Percentiles rank a stretch among this genome's conserved stretches.
Conservation (phyloP, 2,329 filamentous ascomycete species). For the Sporothrix brasiliensis region DNA sequence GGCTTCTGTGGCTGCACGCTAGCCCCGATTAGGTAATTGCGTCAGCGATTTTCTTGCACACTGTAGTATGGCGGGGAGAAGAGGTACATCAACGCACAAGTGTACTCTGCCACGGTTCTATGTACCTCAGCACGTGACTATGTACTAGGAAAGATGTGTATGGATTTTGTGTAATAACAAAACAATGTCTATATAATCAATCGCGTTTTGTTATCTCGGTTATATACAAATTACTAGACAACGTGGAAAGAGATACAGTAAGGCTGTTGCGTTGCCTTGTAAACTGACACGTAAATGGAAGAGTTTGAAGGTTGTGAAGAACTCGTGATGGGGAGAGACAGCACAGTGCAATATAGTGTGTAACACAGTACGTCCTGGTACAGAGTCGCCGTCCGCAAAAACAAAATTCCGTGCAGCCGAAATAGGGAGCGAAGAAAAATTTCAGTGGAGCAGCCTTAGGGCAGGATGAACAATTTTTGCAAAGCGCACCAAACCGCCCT, state of each 20-base stretch:
- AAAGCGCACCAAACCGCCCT: constrained; percentile 36
- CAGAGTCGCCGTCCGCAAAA: constrained; percentile 24
- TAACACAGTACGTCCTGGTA: background rate
- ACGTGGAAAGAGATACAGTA: background rate
- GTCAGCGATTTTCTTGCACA: constrained; percentile 20
- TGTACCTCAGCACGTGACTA: constrained; percentile 3
- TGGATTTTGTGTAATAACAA: background rate
- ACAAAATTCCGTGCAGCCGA: constrained; percentile 33
- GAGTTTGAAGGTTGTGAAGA: background rate
- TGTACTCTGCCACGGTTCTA: background rate
- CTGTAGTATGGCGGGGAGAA: constrained; percentile 28
- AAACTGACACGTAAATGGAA: background rate
- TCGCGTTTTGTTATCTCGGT: background rate
- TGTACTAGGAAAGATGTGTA: background rate
- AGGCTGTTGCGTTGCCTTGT: background rate
- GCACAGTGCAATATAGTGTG: background rate
- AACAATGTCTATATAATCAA: background rate
- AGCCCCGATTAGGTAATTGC: constrained; percentile 28
- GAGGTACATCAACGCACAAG: background rate
- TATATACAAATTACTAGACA: background rate
- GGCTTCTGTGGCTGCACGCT: constrained; percentile 32
- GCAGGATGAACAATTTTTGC: constrained; percentile 37
- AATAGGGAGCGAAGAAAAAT: constrained; percentile 25
- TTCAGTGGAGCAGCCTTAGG: constrained; percentile 33
- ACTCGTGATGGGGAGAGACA: background rate